These are phyloP conservation scores for Pinus taeda DNA, from an alignment of 75 land plant species.

Conservation along the genomic window DNA sequence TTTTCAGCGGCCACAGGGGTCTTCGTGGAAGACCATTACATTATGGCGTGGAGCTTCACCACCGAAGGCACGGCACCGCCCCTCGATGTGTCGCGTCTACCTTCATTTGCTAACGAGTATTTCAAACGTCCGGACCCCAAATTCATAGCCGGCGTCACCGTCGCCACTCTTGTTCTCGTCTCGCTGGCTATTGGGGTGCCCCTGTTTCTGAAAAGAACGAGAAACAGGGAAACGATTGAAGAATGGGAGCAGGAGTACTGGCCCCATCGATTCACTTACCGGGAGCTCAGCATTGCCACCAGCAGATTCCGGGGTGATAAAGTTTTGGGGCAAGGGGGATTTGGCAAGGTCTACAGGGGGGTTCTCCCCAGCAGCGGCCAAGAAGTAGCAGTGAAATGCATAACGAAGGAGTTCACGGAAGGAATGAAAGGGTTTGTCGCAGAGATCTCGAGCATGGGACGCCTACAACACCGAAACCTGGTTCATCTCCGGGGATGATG, in stretches of 20 bases:
- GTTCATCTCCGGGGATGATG: too few relatives aligned
- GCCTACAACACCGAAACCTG: too few relatives aligned
- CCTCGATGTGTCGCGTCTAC: constrained; percentile 35
- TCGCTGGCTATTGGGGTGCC: too few relatives aligned
- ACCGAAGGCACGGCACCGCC: constrained; percentile 20
- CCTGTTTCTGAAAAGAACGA: too few relatives aligned
- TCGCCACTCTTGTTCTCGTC: too few relatives aligned
- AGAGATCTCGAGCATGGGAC: too few relatives aligned
- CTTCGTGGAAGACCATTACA: constrained; percentile 27
- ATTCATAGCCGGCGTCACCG: too few relatives aligned
- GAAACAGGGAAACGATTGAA: neutral
- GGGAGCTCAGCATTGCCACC: constrained; percentile 25
- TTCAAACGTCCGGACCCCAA: too few relatives aligned
- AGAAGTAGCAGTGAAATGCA: too few relatives aligned
- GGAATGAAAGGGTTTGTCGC: too few relatives aligned
- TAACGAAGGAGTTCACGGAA: too few relatives aligned
- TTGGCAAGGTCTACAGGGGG: constrained; percentile 48
- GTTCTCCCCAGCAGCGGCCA: too few relatives aligned
- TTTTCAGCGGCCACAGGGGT: constrained; percentile 54
- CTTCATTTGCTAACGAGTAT: constrained; percentile 15
- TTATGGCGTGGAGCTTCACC: constrained; percentile 68
- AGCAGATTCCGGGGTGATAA: constrained; percentile 8
- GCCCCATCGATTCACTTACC: constrained; percentile 17
- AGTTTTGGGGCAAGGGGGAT: constrained; percentile 44
- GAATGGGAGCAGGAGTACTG: constrained; percentile 12